Evolutionary conservation across 768 basidiomycete species (phyloP).

Genomic region (Leccinum ochraceum): DNA sequence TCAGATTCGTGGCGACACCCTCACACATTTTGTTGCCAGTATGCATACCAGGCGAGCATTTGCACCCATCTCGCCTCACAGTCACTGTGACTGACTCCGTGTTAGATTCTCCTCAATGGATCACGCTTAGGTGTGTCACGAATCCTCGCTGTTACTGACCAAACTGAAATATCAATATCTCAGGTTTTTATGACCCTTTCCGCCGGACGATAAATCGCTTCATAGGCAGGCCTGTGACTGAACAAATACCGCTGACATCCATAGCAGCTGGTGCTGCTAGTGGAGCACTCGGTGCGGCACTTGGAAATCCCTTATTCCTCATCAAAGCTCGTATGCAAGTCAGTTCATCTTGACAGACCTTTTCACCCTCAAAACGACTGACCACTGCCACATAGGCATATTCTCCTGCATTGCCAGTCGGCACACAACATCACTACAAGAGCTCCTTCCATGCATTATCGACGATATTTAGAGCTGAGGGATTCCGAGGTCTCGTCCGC

Average conservation of each 20-base stretch:
- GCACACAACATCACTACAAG: slow-evolving; percentile 91
- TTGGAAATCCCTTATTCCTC: slow-evolving; percentile 91
- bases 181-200: slow-evolving; percentile 96
- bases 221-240: slow-evolving; percentile 61
- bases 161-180: slow-evolving; percentile 12
- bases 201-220: slow-evolving; percentile 67
- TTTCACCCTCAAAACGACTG: slow-evolving; percentile 1
- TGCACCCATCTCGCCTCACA: background rate
- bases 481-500: slow-evolving; percentile 76
- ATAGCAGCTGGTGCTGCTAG: slow-evolving; percentile 85
- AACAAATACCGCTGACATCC: slow-evolving; percentile 75
- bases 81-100: slow-evolving; percentile 6
- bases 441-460: slow-evolving; percentile 77
- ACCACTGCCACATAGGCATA: slow-evolving; percentile 63
- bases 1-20: slow-evolving; percentile 1
- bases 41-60: slow-evolving; percentile 80
- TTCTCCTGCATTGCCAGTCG: slow-evolving; percentile 92
- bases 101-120: slow-evolving; percentile 87
- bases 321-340: slow-evolving; percentile 99
- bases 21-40: slow-evolving; percentile 47
- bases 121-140: slow-evolving; percentile 71
- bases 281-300: slow-evolving; percentile 82
- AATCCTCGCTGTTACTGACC: background rate
- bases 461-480: slow-evolving; percentile 78
- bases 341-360: background rate